These are phyloP conservation scores for Przewalskia tangutica DNA, from an alignment of 257 asterid species.

Conservation along the genomic window DNA sequence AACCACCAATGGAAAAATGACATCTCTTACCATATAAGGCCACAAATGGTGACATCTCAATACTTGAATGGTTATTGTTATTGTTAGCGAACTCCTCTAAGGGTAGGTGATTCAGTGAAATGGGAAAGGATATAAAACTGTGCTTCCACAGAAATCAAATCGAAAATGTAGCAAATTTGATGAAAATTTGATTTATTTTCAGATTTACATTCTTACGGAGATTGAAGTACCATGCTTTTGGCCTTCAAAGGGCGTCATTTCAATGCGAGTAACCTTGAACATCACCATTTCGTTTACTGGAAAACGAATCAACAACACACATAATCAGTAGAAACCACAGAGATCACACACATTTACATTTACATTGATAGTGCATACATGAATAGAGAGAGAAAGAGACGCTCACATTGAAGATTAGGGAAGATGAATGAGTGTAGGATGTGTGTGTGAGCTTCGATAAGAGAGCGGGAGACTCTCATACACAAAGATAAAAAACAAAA, in stretches of 20 bases:
- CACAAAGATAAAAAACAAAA: not conserved
- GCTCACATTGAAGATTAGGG: not conserved
- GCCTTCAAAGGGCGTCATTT: conserved; percentile 80
- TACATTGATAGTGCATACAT: not conserved
- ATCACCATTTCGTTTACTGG: conserved; percentile 36
- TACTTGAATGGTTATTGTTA: no score
- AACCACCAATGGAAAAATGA: no score
- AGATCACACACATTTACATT: not conserved
- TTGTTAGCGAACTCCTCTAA: no score
- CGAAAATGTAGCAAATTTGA: not conserved
- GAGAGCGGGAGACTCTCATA: not conserved
- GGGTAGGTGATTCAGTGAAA: not conserved
- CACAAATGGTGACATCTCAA: no score
- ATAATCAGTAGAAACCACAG: not conserved
- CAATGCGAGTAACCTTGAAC: conserved; percentile 55
- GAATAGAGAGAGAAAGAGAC: not conserved
- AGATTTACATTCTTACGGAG: conserved; percentile 70
- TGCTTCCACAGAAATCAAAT: not conserved
- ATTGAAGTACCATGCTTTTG: conserved; percentile 98
- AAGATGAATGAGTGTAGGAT: not conserved
- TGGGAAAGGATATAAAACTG: not conserved
- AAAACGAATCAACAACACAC: not conserved
- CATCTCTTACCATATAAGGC: no score
- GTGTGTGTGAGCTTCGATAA: not conserved
- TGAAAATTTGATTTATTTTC: not conserved